Percentiles rank a stretch among this genome's conserved stretches.
These are phyloP conservation scores for Dothidotthia symphoricarpi DNA, from an alignment of 2,329 filamentous ascomycete genomes.

Conservation along the genomic window DNA sequence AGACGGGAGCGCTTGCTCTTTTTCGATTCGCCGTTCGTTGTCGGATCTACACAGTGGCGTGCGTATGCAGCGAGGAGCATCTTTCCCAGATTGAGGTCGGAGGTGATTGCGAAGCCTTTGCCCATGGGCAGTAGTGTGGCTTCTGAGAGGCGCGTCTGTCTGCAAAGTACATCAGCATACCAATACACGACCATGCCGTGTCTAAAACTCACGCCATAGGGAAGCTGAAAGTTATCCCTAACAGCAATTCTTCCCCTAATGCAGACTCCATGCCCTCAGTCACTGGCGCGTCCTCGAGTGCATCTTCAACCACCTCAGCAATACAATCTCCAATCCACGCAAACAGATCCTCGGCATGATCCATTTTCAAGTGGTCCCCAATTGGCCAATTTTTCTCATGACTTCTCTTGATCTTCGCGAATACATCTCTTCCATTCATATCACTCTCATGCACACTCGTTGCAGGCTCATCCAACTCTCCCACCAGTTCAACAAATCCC, in stretches of 20 bases:
- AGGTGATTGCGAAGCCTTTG: constrained; percentile 65
- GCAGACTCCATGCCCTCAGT: constrained; percentile 24
- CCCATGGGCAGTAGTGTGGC: constrained; percentile 68
- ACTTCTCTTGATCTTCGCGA: constrained; percentile 53
- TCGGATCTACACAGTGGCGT: constrained; percentile 48
- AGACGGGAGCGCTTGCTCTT: constrained; percentile 43
- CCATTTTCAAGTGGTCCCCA: constrained; percentile 67
- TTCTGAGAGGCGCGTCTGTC: constrained; percentile 60
- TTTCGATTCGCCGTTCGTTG: constrained; percentile 29
- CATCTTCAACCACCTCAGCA: constrained; percentile 66
- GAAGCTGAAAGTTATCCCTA: constrained; percentile 70
- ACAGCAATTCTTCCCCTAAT: constrained; percentile 51
- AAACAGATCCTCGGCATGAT: constrained; percentile 73
- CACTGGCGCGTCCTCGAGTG: constrained; percentile 42
- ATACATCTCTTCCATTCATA: constrained; percentile 18
- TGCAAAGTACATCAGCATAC: constrained; percentile 16
- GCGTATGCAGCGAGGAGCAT: constrained; percentile 61
- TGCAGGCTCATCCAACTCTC: constrained; percentile 39
- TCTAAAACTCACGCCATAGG: constrained; percentile 55
- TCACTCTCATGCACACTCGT: constrained; percentile 10
- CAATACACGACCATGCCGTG: neutral
- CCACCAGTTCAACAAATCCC: constrained; percentile 63
- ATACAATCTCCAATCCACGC: constrained; percentile 79
- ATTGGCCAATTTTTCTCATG: constrained; percentile 75
- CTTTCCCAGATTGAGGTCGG: constrained; percentile 60